A percentile compares a stretch with the other conserved stretches of the same genome.
phyloP scores from a whole-genome alignment of 176 grass and related monocot genomes.

The Triticum turgidum region DNA sequence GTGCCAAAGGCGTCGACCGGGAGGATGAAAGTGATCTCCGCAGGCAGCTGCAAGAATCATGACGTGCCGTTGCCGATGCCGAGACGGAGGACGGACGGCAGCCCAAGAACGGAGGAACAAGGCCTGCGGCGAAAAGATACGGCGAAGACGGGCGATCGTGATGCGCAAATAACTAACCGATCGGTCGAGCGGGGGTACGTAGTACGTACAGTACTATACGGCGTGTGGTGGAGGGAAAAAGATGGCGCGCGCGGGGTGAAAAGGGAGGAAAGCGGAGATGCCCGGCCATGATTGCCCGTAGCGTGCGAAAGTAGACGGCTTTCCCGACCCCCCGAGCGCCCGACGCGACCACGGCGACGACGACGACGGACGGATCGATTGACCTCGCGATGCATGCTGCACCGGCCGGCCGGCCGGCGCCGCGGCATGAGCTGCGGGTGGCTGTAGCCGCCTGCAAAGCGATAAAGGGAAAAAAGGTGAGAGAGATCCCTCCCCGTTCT shows the following conservation, averaged over 20 bases:
- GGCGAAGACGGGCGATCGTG: background rate
- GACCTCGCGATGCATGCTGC: background rate
- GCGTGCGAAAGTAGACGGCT: conserved; percentile 42
- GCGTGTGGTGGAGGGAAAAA: background rate
- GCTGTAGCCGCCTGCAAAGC: conserved; percentile 30
- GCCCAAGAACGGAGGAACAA: background rate
- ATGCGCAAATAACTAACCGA: conserved; percentile 1
- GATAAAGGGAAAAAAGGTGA: background rate
- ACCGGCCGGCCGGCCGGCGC: background rate
- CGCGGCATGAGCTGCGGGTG: conserved; percentile 2
- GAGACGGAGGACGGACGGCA: background rate
- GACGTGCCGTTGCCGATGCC: background rate
- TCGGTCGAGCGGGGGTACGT: background rate
- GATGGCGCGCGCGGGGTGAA: background rate
- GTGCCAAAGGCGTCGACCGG: conserved; percentile 29
- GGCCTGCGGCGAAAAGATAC: background rate
- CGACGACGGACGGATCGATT: background rate
- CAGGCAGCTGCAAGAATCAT: background rate
- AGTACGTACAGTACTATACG: background rate
- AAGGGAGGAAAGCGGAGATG: conserved; percentile 17
- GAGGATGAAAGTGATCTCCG: conserved; percentile 5
- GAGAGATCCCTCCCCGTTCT: conserved; percentile 36
- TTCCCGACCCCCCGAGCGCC: conserved; percentile 48
- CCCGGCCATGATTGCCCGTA: conserved; percentile 41
- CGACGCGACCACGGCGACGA: background rate